Percentiles rank a stretch among this genome's conserved stretches.
Evolutionary conservation across 2,329 filamentous ascomycete species (phyloP).

Genomic region (Exophiala viscosa): DNA sequence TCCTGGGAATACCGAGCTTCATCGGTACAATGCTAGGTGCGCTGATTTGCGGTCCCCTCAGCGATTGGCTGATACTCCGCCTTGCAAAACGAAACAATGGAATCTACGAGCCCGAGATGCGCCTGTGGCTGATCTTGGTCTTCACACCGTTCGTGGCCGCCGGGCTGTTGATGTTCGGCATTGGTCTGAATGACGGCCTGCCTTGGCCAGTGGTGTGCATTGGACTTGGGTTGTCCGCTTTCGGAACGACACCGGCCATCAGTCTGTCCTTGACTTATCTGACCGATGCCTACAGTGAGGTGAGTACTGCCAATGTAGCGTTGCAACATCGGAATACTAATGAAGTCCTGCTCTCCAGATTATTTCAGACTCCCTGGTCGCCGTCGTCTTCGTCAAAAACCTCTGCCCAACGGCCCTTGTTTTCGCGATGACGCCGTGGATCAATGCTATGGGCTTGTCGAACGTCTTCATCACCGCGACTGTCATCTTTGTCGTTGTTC

Average conservation of each 20-base stretch:
- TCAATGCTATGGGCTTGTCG: slow-evolving; percentile 34
- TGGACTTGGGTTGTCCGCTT: too few species aligned
- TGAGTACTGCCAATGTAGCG: slow-evolving; percentile 19
- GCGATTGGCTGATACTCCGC: slow-evolving; percentile 37
- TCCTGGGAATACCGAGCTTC: slow-evolving; percentile 34
- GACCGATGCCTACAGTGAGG: slow-evolving; percentile 31
- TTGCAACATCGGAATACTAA: too few species aligned
- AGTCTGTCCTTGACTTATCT: slow-evolving; percentile 30
- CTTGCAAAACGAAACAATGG: slow-evolving; percentile 45
- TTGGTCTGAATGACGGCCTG: background rate
- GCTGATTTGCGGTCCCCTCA: slow-evolving; percentile 39
- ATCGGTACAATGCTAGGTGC: slow-evolving; percentile 39
- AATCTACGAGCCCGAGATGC: slow-evolving; percentile 50
- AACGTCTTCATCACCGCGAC: slow-evolving; percentile 42
- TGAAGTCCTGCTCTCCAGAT: too few species aligned
- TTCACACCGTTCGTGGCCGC: background rate
- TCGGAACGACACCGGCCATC: too few species aligned
- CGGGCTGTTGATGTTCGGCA: background rate
- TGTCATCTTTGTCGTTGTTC: slow-evolving; percentile 33
- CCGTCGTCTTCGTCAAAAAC: slow-evolving; percentile 44
- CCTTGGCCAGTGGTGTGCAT: too few species aligned
- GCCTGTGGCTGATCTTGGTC: slow-evolving; percentile 33
- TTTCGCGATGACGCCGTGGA: slow-evolving; percentile 44
- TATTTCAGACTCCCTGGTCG: slow-evolving; percentile 45
- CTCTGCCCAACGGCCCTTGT: slow-evolving; percentile 42